Base-by-base conservation (phyloP, 2,329 filamentous ascomycete genomes). In the Fusarium nematophilum region DNA sequence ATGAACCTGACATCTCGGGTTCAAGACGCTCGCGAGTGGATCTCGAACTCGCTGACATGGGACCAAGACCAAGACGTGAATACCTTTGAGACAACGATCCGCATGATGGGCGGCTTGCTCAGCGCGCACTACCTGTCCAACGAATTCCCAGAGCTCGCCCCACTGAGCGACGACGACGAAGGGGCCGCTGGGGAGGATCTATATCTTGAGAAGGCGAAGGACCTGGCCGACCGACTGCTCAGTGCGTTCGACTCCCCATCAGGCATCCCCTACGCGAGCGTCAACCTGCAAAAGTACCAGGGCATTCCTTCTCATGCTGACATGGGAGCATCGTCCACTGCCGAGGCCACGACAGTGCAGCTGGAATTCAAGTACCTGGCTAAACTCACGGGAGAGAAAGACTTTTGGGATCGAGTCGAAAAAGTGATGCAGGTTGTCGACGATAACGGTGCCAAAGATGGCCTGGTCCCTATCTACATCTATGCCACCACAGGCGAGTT, bases 341-440 rank as follows among this genome's bases (percentile, higher is more conserved):
- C 95, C 3, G 95, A 99, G 79, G 90, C 94, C 1, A 92, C 94
- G 3, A 95, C 90, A 8, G 75, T 99, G 38, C 95, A 99, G 78
- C 86, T 99, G 9, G 95, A 99, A 75, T 92, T 98, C 82, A 98
- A 98, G 75, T 99, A 99, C 72, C 83, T 99, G 13, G 90, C 95
- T 42, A 97, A 96, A 75, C 81, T 99, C 54, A 99, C 93, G 0
- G 95, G 95, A 29, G 95, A 99, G 76, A 87, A 89, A 44, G 84
- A 91, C 58, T 99, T 95, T 76, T 99, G 95, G 95, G 88, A 95
- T 66, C 89, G 88, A 69, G 93, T 88, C 3, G 95, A 99, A 75
- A 92, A 90, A 66, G 92, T 96, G 2, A 98, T 99, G 85, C 78
- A 96, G 72, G 85, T 96, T 6, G 87, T 98, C 34, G 95, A 98